Conservation (phyloP, 2,329 filamentous ascomycete species). For the Hypoxylon sp. region DNA sequence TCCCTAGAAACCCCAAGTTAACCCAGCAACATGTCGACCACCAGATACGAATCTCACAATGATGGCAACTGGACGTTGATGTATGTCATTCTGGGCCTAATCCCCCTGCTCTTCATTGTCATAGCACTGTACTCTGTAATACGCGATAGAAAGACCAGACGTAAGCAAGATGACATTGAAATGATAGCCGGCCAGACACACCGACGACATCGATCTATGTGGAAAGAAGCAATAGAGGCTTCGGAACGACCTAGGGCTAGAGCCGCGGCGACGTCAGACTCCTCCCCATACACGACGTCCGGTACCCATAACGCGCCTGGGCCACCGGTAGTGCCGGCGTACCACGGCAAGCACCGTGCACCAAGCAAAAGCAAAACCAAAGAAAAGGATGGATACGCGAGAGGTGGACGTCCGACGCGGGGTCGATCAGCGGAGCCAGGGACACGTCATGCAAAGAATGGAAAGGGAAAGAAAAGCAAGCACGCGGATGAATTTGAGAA, state of each 20-base stretch:
- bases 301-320: neutral
- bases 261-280: neutral
- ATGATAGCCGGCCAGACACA: conserved; percentile 46
- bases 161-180: conserved; percentile 31
- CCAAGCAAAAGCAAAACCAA: neutral
- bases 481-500: conserved; percentile 42
- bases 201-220: conserved; percentile 14
- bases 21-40: conserved; percentile 1
- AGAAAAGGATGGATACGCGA: neutral
- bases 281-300: neutral
- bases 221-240: conserved; percentile 49
- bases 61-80: conserved; percentile 41
- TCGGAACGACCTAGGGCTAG: conserved; percentile 1
- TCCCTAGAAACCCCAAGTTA: too few relatives aligned
- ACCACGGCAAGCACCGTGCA: neutral
- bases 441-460: neutral
- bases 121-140: conserved; percentile 32
- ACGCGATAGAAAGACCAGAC: conserved; percentile 18
- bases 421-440: neutral
- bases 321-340: neutral
- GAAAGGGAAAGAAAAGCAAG: neutral
- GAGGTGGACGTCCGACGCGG: neutral
- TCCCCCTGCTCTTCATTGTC: conserved; percentile 38
- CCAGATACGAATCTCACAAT: conserved; percentile 14
- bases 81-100: conserved; percentile 39